Evolutionary conservation across 257 asterid genomes (phyloP).

Genomic region (Phtheirospermum japonicum): DNA sequence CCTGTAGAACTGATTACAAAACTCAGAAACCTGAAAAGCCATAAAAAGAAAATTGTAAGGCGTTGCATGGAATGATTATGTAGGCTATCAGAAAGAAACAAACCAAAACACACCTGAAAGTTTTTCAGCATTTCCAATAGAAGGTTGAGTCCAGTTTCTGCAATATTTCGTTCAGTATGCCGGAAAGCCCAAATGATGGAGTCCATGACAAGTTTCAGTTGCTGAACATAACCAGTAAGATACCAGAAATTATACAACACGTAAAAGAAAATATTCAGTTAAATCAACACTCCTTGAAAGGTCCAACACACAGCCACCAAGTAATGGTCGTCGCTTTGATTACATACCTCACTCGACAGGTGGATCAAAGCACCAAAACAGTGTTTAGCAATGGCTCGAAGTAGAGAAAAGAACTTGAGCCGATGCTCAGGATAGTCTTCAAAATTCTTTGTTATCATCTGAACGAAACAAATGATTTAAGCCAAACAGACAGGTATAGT

Average conservation of each 20-base stretch:
- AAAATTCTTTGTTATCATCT: constrained; percentile 95
- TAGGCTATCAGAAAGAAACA: constrained; percentile 6
- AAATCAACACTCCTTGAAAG: neutral
- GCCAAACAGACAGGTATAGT: constrained; percentile 6
- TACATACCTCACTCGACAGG: constrained; percentile 84
- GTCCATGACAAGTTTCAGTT: constrained; percentile 94
- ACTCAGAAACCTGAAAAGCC: constrained; percentile 65
- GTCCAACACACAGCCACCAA: constrained; percentile 10
- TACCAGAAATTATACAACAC: constrained; percentile 28
- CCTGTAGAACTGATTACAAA: constrained; percentile 68
- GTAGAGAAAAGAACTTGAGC: constrained; percentile 90
- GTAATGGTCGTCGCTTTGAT: constrained; percentile 8
- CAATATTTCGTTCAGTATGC: constrained; percentile 96
- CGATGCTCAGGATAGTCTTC: constrained; percentile 99
- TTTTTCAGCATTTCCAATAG: constrained; percentile 84
- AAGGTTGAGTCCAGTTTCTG: constrained; percentile 97
- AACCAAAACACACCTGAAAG: constrained; percentile 56
- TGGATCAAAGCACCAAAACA: constrained; percentile 89
- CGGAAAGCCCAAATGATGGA: constrained; percentile 99
- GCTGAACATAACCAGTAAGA: constrained; percentile 47
- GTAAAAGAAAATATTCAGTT: constrained; percentile 7
- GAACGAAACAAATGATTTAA: constrained; percentile 28
- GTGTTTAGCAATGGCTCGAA: constrained; percentile 86
- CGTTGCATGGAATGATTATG: constrained; percentile 3
- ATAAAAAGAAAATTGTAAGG: constrained; percentile 25